Evolutionary conservation across 2,329 filamentous ascomycete genomes (phyloP), one percentile per base, ranked within the genome.

Genomic region (Xylariaceae sp.): DNA sequence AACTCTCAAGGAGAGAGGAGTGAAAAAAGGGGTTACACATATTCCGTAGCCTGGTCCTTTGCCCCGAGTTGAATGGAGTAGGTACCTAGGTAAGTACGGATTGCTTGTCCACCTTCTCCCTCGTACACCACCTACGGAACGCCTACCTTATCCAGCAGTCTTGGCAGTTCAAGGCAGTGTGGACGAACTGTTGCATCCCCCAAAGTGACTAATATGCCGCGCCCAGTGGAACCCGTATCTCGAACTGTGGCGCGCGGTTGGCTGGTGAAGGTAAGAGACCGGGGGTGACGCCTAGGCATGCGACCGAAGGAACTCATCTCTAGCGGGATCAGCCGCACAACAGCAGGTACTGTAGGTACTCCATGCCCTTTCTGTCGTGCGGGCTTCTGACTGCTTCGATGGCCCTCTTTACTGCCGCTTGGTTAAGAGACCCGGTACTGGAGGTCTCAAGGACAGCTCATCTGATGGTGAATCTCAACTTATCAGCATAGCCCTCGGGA

Each of bases 321-420:
- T 48, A 58, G 62, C 68, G 67, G 69, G 67, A 72, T 72, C 70
- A 72, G 69, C 69, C 70, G 70, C 70, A 70, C 65, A 65, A 57
- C 65, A 65, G 58, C 23, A 30, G 23, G 23, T 30, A 30, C 23
- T 30, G 23, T 30, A 30, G 23, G 23, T 61, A 57, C 61, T 65
- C 57, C 57, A 57, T 58, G 41, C 57, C 57, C 57, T 62, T 58
- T 55, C 59, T 58, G 41, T 57, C 55, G 49, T 34, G 52, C 62
- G 55, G 57, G 52, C 65, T 69, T 61, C 65, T 69, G 68, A 69
- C 67, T 64, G 64, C 50, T 68, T 71, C 68, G 63, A 69, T 70
- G 69, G 69, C 65, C 69, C 41, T 63, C 67, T 64, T 65, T 63
- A 57, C 57, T 44, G 58, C 54, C 58, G 57, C 61, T 63, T 60